These are phyloP conservation scores for Diospyros kaki DNA, from an alignment of 148 eudicot genomes.

Conservation along the genomic window DNA sequence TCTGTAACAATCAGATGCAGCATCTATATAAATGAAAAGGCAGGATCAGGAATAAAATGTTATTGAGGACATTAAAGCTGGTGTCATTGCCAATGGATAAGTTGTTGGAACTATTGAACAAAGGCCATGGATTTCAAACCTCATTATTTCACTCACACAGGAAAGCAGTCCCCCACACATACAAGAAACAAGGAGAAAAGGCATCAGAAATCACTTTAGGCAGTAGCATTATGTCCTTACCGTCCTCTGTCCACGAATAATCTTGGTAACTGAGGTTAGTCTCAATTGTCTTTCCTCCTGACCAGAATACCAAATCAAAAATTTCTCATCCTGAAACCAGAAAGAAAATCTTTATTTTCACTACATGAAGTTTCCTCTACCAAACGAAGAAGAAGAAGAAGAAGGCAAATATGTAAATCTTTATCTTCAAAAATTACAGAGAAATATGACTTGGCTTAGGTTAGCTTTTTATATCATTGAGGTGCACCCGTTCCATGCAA, in stretches of 20 bases:
- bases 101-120: background rate
- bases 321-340: constrained; percentile 38
- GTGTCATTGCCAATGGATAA: background rate
- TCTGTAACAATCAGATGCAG: constrained; percentile 5
- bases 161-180: background rate
- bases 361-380: background rate
- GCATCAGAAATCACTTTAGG: background rate
- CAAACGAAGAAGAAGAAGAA: background rate
- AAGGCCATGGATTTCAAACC: background rate
- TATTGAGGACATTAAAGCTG: background rate
- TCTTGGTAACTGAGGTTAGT: constrained; percentile 27
- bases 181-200: background rate
- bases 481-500: background rate
- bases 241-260: constrained; percentile 30
- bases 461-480: background rate
- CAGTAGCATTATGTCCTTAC: constrained; percentile 23
- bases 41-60: constrained; percentile 1
- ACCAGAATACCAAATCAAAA: constrained; percentile 42
- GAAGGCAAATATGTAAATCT: background rate
- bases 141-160: background rate
- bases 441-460: background rate
- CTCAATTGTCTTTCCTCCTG: constrained; percentile 33
- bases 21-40: constrained; percentile 12
- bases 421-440: background rate
- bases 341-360: background rate